Evolutionary conservation across 345 rosid species (phyloP).

Genomic region (Sisymbrium irio): DNA sequence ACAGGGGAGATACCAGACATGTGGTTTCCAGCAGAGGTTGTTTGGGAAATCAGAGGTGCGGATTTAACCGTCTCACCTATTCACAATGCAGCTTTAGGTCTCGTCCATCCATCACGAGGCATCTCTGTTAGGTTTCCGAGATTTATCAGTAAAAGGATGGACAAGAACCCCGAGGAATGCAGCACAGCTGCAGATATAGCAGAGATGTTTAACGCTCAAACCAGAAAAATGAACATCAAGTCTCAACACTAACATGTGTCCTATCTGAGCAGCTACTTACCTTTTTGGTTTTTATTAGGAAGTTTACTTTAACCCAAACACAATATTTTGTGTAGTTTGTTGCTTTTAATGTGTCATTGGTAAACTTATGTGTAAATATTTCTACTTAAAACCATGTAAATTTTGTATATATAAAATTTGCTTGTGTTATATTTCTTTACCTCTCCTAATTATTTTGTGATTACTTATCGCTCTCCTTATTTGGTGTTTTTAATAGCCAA

Average conservation of each 20-base stretch:
- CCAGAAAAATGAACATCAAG: constrained; percentile 59
- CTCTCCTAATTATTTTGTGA: too few relatives aligned
- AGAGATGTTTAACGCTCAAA: constrained; percentile 71
- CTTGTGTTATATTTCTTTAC: too few relatives aligned
- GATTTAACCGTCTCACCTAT: constrained; percentile 85
- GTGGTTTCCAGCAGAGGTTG: constrained; percentile 76
- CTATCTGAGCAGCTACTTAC: not conserved
- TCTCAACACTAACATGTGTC: constrained; percentile 1
- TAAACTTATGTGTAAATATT: not conserved
- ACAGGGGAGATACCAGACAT: constrained; percentile 74
- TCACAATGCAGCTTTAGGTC: constrained; percentile 74
- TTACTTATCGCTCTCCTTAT: too few relatives aligned
- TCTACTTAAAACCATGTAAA: too few relatives aligned
- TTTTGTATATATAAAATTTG: too few relatives aligned
- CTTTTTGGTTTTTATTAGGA: constrained; percentile 2
- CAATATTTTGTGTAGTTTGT: not conserved
- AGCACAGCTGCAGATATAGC: constrained; percentile 68
- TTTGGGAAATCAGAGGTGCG: constrained; percentile 86
- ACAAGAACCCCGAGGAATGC: constrained; percentile 72
- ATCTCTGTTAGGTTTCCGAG: constrained; percentile 86
- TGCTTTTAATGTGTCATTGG: not conserved
- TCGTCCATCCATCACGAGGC: constrained; percentile 77
- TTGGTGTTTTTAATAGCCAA: too few relatives aligned
- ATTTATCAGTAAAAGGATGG: constrained; percentile 42
- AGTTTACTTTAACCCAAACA: not conserved